Conservation (phyloP, 2,329 filamentous ascomycete genomes). For the Colletotrichum chlorophyti region DNA sequence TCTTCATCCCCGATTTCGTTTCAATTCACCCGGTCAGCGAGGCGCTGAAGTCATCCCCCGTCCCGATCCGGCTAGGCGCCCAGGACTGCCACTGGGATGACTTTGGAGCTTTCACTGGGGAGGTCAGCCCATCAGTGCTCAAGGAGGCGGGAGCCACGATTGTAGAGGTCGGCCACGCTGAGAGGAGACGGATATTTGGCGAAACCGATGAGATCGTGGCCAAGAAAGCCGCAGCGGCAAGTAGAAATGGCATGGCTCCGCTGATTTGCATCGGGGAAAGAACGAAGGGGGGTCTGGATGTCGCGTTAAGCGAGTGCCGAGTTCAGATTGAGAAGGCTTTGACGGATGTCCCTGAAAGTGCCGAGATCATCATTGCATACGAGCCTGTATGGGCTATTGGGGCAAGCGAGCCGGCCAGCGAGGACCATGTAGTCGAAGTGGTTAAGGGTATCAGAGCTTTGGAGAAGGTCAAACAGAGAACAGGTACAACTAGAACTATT, state of each 20-base stretch:
- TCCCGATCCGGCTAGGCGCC: constrained; percentile 68
- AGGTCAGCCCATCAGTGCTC: constrained; percentile 74
- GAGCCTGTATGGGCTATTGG: constrained; percentile 93
- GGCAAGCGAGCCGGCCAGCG: constrained; percentile 71
- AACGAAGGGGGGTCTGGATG: constrained; percentile 54
- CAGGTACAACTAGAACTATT: constrained; percentile 70
- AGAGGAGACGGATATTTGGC: constrained; percentile 73
- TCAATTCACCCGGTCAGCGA: constrained; percentile 62
- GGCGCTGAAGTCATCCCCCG: constrained; percentile 50
- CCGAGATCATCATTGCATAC: constrained; percentile 80
- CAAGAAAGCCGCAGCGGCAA: constrained; percentile 73
- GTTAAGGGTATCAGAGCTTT: constrained; percentile 66
- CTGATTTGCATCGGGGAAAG: constrained; percentile 83
- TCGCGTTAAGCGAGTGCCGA: constrained; percentile 70
- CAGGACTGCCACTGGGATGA: constrained; percentile 79
- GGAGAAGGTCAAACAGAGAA: constrained; percentile 56
- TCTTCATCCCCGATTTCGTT: constrained; percentile 80
- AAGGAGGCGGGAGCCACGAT: constrained; percentile 72
- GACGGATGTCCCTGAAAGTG: constrained; percentile 62
- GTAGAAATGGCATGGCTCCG: constrained; percentile 74
- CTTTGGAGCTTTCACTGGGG: constrained; percentile 77
- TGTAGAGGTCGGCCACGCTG: constrained; percentile 83
- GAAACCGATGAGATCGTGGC: constrained; percentile 76
- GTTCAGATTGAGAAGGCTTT: constrained; percentile 71
- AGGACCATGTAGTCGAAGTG: constrained; percentile 76